These are phyloP conservation scores for Carallia pectinifolia DNA, from an alignment of 345 rosid species.

Conservation along the genomic window DNA sequence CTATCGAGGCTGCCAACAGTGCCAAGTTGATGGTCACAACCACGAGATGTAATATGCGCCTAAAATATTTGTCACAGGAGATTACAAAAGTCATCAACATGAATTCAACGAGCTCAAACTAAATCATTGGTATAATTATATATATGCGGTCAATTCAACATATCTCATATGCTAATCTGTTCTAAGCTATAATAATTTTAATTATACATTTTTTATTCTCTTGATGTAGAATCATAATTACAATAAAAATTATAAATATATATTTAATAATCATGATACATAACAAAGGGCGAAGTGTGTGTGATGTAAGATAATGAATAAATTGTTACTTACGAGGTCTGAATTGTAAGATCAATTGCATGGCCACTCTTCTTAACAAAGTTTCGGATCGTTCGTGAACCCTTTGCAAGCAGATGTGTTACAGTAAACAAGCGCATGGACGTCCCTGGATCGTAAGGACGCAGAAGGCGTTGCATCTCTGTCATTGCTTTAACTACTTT, in stretches of 20 bases:
- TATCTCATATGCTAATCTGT: too few species aligned
- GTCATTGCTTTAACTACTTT: slow-evolving; percentile 33
- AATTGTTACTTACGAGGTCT: slow-evolving; percentile 42
- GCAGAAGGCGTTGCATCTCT: slow-evolving; percentile 41
- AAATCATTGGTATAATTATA: neutral
- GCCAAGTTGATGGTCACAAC: slow-evolving; percentile 44
- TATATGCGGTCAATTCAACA: too few species aligned
- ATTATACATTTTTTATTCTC: too few species aligned
- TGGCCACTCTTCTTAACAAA: slow-evolving; percentile 38
- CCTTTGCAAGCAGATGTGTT: slow-evolving; percentile 40
- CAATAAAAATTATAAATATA: too few species aligned
- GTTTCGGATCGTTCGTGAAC: slow-evolving; percentile 33
- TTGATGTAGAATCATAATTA: too few species aligned
- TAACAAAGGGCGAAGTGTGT: too few species aligned
- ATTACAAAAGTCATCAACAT: neutral
- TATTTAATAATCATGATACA: too few species aligned
- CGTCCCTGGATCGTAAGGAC: slow-evolving; percentile 43
- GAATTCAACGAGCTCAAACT: neutral
- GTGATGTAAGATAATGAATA: neutral
- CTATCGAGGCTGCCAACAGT: slow-evolving; percentile 47
- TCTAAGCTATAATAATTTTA: too few species aligned
- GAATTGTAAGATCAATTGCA: slow-evolving; percentile 46
- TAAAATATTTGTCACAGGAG: slow-evolving; percentile 4
- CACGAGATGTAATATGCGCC: slow-evolving; percentile 46
- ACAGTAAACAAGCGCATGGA: slow-evolving; percentile 40